Percentiles rank a stretch among this genome's conserved stretches.
Conservation (phyloP, 1,284 basidiomycete species). For the Trichosporon asahii region DNA sequence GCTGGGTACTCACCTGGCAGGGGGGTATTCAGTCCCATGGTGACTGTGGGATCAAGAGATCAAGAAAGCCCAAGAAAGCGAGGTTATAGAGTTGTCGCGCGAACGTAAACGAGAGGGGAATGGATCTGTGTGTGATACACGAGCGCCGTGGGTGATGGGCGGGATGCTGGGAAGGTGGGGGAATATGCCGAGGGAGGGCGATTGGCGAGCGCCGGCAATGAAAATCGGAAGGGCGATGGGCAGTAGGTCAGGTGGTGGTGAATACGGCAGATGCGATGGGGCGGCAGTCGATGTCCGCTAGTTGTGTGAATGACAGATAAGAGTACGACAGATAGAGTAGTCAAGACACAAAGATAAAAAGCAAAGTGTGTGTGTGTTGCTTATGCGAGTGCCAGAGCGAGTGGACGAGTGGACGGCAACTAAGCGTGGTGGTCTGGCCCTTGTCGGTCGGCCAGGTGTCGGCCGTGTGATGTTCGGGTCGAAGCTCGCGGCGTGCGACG, state of each 20-base stretch:
- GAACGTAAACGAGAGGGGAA: background rate
- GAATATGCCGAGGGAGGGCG: background rate
- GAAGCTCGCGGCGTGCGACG: background rate
- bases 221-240: background rate
- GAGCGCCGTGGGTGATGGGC: background rate
- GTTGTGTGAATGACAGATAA: background rate
- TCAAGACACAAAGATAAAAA: background rate
- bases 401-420: background rate
- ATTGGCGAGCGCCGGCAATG: background rate
- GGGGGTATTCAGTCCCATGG: conserved; percentile 49
- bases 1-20: conserved; percentile 41
- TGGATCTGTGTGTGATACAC: background rate
- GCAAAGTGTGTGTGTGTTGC: background rate
- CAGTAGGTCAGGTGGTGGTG: background rate
- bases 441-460: background rate
- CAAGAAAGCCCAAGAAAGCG: background rate
- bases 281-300: background rate
- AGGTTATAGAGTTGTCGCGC: background rate
- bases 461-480: background rate
- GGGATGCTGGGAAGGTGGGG: background rate
- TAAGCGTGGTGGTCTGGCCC: background rate
- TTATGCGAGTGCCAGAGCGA: no score
- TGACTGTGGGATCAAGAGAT: background rate
- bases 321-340: background rate
- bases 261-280: background rate